Conservation (phyloP, 2,329 filamentous ascomycete genomes). For the Microcera coccophila region DNA sequence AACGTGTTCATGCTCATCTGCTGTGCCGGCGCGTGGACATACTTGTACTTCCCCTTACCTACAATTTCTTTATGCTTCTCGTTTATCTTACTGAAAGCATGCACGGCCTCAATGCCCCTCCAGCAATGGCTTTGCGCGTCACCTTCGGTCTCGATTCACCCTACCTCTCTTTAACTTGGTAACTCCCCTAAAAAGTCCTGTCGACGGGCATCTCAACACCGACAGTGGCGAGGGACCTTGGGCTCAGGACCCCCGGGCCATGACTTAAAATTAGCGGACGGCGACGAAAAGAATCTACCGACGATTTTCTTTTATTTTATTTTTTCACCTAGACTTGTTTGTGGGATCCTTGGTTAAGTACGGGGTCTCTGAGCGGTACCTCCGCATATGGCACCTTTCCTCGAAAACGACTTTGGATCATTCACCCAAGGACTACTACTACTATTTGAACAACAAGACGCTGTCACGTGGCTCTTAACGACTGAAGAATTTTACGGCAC, state of each 20-base stretch:
- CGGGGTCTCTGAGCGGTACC: constrained; percentile 24
- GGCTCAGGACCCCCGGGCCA: constrained; percentile 1
- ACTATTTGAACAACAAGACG: constrained; percentile 34
- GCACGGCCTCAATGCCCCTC: constrained; percentile 26
- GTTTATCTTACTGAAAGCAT: constrained; percentile 29
- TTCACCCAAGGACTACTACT: constrained; percentile 32
- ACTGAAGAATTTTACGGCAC: constrained; percentile 35
- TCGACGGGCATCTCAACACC: constrained; percentile 7
- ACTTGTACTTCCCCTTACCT: constrained; percentile 18
- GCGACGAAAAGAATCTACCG: constrained; percentile 21
- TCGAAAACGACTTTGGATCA: constrained; percentile 32
- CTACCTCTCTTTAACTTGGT: constrained; percentile 23
- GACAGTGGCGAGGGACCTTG: constrained; percentile 4
- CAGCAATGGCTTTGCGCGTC: constrained; percentile 27
- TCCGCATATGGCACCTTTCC: constrained; percentile 27
- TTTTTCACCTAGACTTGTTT: constrained; percentile 30
- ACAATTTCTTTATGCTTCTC: constrained; percentile 30
- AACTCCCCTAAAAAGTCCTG: constrained; percentile 7
- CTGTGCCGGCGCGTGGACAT: constrained; percentile 31
- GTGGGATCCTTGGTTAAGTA: constrained; percentile 29
- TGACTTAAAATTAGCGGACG: constrained; percentile 8
- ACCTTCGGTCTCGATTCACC: constrained; percentile 29
- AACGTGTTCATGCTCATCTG: constrained; percentile 22
- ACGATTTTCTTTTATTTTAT: constrained; percentile 25
- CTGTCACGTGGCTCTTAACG: constrained; percentile 37